Conservation (phyloP, 1,284 basidiomycete species). For the Apiotrichum mycotoxinovorans region DNA sequence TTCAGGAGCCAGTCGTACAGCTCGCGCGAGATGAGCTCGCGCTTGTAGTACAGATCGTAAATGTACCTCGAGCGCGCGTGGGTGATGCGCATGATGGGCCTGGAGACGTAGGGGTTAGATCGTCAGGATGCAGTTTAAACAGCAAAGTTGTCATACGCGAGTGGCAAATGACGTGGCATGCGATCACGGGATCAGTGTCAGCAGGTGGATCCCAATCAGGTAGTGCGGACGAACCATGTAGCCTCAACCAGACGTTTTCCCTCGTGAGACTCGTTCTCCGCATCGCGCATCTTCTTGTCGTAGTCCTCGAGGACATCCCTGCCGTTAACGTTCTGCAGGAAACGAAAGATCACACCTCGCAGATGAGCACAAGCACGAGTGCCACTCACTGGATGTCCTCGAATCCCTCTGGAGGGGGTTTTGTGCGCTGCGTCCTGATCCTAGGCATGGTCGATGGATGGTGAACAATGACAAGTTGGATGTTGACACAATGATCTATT, state of each 20-base stretch:
- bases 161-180: background rate
- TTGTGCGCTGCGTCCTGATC: conserved; percentile 89
- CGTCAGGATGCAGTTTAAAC: too few species aligned
- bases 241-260: conserved; percentile 96
- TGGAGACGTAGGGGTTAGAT: conserved; percentile 7
- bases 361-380: background rate
- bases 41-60: conserved; percentile 98
- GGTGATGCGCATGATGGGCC: conserved; percentile 93
- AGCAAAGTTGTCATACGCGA: too few species aligned
- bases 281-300: conserved; percentile 93
- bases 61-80: conserved; percentile 95
- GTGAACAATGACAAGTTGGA: too few species aligned
- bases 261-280: conserved; percentile 95
- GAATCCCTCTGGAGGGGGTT: conserved; percentile 92
- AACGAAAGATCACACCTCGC: background rate
- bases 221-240: conserved; percentile 74
- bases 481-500: too few species aligned
- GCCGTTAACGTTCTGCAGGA: conserved; percentile 59
- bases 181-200: background rate
- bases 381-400: conserved; percentile 82
- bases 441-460: conserved; percentile 71
- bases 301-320: conserved; percentile 85
- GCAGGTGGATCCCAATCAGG: too few species aligned
- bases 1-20: conserved; percentile 98
- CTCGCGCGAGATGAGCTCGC: conserved; percentile 88